phyloP scores from a whole-genome alignment of 2,329 filamentous ascomycete species.

The Neonectria magnoliae region DNA sequence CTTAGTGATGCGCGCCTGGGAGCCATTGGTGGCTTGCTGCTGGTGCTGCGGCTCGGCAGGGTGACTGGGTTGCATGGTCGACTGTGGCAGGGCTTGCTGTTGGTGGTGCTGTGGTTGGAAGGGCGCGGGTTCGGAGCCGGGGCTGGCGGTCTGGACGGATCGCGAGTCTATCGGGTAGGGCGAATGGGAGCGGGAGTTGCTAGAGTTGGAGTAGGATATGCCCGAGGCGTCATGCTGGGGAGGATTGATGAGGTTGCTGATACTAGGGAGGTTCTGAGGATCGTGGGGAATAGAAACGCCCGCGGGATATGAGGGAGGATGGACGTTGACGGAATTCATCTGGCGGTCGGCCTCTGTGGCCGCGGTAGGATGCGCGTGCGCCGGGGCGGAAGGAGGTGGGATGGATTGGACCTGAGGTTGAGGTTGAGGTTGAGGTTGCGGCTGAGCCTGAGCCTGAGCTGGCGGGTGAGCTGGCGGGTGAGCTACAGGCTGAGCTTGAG shows the following conservation, averaged over 20 bases:
- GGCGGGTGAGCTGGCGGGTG: no score
- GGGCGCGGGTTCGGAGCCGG: slow-evolving; percentile 50
- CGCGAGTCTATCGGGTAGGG: slow-evolving; percentile 43
- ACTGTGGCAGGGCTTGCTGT: slow-evolving; percentile 28
- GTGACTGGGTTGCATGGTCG: slow-evolving; percentile 37
- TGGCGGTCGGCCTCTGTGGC: slow-evolving; percentile 38
- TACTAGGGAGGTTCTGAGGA: slow-evolving; percentile 79
- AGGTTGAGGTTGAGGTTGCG: slow-evolving; percentile 40
- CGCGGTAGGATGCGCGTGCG: slow-evolving; percentile 30
- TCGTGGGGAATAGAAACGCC: slow-evolving; percentile 51
- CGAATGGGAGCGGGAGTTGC: slow-evolving; percentile 36
- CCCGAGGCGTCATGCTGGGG: slow-evolving; percentile 56
- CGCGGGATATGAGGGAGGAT: slow-evolving; percentile 39
- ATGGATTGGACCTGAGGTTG: slow-evolving; percentile 40
- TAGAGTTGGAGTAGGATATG: slow-evolving; percentile 42
- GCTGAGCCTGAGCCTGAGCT: slow-evolving; percentile 16
- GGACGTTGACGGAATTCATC: slow-evolving; percentile 44
- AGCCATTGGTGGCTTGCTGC: slow-evolving; percentile 46
- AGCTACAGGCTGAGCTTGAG: slow-evolving; percentile 19
- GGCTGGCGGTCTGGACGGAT: slow-evolving; percentile 48
- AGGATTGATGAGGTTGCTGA: slow-evolving; percentile 83
- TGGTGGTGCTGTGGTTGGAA: slow-evolving; percentile 52
- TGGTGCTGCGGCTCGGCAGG: slow-evolving; percentile 44
- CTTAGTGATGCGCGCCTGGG: slow-evolving; percentile 78
- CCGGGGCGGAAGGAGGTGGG: slow-evolving; percentile 28